These are phyloP conservation scores for Forsythia suspensa DNA, from an alignment of 257 asterid genomes.

Conservation along the genomic window DNA sequence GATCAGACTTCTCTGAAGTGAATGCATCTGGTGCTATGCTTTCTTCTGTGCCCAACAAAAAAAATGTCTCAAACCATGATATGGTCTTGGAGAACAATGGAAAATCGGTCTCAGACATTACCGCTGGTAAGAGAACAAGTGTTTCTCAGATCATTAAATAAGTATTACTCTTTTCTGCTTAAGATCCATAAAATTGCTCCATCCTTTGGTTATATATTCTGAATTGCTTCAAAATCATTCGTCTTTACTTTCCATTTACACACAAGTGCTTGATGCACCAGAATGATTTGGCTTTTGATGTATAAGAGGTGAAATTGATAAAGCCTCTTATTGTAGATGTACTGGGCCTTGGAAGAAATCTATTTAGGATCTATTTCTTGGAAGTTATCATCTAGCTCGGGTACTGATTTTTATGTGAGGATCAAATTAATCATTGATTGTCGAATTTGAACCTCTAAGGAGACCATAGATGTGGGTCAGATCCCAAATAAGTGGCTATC, in stretches of 20 bases:
- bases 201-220: conserved; percentile 12
- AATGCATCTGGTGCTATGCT: conserved; percentile 67
- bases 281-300: background rate
- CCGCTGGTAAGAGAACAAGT: conserved; percentile 46
- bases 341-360: background rate
- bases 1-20: conserved; percentile 49
- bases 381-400: background rate
- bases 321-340: background rate
- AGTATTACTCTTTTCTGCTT: background rate
- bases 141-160: conserved; percentile 4
- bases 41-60: conserved; percentile 48
- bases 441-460: background rate
- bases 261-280: conserved; percentile 6
- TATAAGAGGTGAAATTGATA: background rate
- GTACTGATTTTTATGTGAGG: background rate
- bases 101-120: conserved; percentile 38
- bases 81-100: conserved; percentile 47
- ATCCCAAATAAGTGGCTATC: background rate
- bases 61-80: conserved; percentile 47
- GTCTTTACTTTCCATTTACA: conserved; percentile 1
- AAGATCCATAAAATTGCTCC: conserved; percentile 9
- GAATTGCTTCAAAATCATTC: conserved; percentile 3
- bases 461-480: background rate
- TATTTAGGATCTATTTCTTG: background rate
- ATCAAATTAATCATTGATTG: background rate